Evolutionary conservation across 2,329 filamentous ascomycete species (phyloP).

Genomic region (Xylaria sp.): DNA sequence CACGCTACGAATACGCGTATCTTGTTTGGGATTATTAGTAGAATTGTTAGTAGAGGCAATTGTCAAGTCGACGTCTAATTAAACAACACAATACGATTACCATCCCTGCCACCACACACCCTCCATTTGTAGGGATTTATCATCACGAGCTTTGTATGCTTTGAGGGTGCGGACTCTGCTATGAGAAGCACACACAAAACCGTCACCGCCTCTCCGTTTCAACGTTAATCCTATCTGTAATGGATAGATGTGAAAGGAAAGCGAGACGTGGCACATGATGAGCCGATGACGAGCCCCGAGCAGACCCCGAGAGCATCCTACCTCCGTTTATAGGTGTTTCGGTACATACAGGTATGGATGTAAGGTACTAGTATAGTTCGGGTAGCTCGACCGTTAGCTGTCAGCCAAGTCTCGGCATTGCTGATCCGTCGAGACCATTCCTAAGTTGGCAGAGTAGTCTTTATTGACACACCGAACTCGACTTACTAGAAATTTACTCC

Average conservation of each 20-base stretch:
- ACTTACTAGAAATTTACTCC: background rate
- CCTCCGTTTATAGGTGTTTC: background rate
- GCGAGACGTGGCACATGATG: constrained; percentile 26
- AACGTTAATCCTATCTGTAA: constrained; percentile 5
- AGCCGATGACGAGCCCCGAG: constrained; percentile 18
- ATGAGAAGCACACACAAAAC: background rate
- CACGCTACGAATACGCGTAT: background rate
- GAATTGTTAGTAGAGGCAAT: background rate
- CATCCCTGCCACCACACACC: constrained; percentile 13
- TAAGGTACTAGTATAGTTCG: constrained; percentile 7
- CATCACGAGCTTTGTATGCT: constrained; percentile 12
- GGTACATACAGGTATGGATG: background rate
- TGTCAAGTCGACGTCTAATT: constrained; percentile 16
- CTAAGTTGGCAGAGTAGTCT: constrained; percentile 13
- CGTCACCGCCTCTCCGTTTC: constrained; percentile 23
- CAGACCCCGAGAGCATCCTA: background rate
- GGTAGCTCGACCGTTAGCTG: constrained; percentile 32
- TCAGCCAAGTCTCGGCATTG: constrained; percentile 31
- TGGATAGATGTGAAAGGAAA: constrained; percentile 2
- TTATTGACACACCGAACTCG: background rate
- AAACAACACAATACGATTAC: constrained; percentile 17
- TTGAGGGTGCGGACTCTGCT: background rate
- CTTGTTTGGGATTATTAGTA: background rate
- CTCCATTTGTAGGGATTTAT: constrained; percentile 13
- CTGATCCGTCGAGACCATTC: constrained; percentile 21